Base-by-base conservation (phyloP, 2,329 filamentous ascomycete species). In the Penicillium psychrosexuale region DNA sequence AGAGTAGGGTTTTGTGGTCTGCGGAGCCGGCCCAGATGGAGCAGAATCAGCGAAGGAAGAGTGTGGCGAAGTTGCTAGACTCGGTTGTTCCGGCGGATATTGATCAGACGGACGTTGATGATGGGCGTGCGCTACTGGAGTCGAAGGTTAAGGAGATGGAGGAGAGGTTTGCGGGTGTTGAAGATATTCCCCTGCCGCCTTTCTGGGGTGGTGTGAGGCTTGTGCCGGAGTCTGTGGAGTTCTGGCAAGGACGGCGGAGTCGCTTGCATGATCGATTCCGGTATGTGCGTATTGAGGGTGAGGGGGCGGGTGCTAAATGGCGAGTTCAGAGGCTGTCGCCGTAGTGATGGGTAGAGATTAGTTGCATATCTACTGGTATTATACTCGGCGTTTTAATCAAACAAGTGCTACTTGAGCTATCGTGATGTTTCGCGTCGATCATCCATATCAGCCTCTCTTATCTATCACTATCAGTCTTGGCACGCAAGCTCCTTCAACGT, bases 151-250 rank as follows among this genome's bases (percentile, higher is more conserved):
- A 78, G 60, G 90, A 96, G 66, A 82, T 86, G 34, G 89, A 96
- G 77, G 77, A 82, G 71, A 81, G 78, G 63, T 99, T 96, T 70
- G 82, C 86, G 39, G 89, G 85, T 2, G 68, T 82, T 61, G 89
- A 96, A 28, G 76, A 89, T 53, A 96, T 99, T 61, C 92, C 92
- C 1, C 86, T 97, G 47, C 94, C 94, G 4, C 87, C 89, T 9
- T 97, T 96, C 72, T 99, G 94, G 94, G 94, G 94, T 30, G 94
- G 94, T 0, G 71, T 97, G 71, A 85, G 93, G 64, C 83, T 99
- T 57, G 81, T 92, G 60, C 93, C 94, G 0, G 88, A 91, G 68
- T 84, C 85, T 65, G 82, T 99, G 46, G 94, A 99, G 81, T 99
- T 99, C 72, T 99, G 94, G 84, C 92, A 97, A 79, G 94, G 94